A percentile compares a stretch with the other conserved stretches of the same genome.
These are phyloP conservation scores for Podila clonocystis DNA, from an alignment of 192 early-diverging fungal genomes.

Conservation along the genomic window DNA sequence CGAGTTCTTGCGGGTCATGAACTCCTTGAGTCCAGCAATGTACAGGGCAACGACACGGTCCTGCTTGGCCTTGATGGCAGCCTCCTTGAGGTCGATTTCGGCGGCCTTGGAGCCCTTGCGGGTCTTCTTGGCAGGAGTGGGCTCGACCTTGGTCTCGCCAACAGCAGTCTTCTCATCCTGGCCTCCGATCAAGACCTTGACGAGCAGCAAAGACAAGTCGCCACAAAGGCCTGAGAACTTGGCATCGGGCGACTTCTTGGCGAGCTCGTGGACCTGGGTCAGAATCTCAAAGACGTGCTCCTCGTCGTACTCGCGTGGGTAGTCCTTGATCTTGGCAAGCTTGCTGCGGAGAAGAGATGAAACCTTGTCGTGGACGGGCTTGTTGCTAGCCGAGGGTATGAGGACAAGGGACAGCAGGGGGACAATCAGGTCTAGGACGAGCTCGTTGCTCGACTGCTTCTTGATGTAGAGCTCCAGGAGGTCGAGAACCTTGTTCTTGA, in stretches of 20 bases:
- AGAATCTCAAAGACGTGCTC: conserved; percentile 70
- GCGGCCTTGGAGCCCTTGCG: conserved; percentile 16
- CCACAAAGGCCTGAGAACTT: conserved; percentile 62
- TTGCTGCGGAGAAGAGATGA: conserved; percentile 68
- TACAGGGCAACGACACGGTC: conserved; percentile 63
- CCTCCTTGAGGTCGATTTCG: conserved; percentile 23
- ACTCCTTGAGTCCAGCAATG: conserved; percentile 68
- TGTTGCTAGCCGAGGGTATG: conserved; percentile 61
- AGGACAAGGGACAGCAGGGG: conserved; percentile 75
- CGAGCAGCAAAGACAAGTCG: conserved; percentile 65
- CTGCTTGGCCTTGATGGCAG: conserved; percentile 35
- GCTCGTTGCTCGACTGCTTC: conserved; percentile 71
- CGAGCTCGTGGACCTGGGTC: conserved; percentile 75
- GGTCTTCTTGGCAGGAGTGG: conserved; percentile 31
- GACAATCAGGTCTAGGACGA: conserved; percentile 76
- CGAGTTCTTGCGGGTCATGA: conserved; percentile 78
- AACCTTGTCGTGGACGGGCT: conserved; percentile 77
- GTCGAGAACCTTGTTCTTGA: conserved; percentile 90
- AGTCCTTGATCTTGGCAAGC: conserved; percentile 70
- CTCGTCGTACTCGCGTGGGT: conserved; percentile 65
- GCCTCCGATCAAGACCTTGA: conserved; percentile 64
- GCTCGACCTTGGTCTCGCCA: conserved; percentile 33
- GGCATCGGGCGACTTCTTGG: conserved; percentile 68
- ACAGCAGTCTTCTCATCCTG: conserved; percentile 54
- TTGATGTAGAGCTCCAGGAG: conserved; percentile 82